A percentile compares a stretch with the other conserved stretches of the same genome.
Evolutionary conservation across 176 grass and related monocot genomes (phyloP).

Genomic region (Phoenix roebelenii): DNA sequence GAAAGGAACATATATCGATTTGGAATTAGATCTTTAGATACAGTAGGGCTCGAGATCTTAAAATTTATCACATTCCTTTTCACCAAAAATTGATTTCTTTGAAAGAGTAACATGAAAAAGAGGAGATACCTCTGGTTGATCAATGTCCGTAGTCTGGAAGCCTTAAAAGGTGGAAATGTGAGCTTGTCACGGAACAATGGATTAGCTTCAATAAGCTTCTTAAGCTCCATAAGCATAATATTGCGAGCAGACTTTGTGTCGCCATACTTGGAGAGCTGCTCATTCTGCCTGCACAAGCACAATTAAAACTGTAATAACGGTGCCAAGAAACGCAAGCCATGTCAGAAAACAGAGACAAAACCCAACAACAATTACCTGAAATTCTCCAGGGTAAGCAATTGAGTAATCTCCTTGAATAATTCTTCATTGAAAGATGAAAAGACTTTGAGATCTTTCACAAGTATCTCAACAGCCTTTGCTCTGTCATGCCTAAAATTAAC

Average conservation of each 20-base stretch:
- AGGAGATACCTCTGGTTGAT: conserved; percentile 86
- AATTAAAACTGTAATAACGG: too few relatives aligned
- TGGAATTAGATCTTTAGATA: too few relatives aligned
- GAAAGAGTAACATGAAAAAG: background rate
- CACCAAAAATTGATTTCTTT: too few relatives aligned
- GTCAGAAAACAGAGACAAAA: background rate
- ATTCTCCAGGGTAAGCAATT: conserved; percentile 95
- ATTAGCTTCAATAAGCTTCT: conserved; percentile 96
- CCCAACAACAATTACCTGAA: conserved; percentile 43
- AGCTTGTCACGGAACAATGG: conserved; percentile 95
- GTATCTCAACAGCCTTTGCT: conserved; percentile 97
- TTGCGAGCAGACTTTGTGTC: conserved; percentile 96
- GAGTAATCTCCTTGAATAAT: conserved; percentile 98
- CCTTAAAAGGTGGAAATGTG: conserved; percentile 89
- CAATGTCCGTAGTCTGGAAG: conserved; percentile 89
- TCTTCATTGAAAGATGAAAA: conserved; percentile 99
- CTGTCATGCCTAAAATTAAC: conserved; percentile 63
- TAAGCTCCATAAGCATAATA: conserved; percentile 98
- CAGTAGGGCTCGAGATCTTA: too few relatives aligned
- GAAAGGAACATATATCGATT: too few relatives aligned
- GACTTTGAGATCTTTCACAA: conserved; percentile 98
- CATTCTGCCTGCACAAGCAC: conserved; percentile 73
- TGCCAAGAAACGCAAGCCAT: too few relatives aligned
- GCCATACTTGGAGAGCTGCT: conserved; percentile 97
- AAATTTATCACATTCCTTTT: too few relatives aligned